phyloP scores from a whole-genome alignment of 2,329 filamentous ascomycete species.

The Aspergillus quadrilineatus region DNA sequence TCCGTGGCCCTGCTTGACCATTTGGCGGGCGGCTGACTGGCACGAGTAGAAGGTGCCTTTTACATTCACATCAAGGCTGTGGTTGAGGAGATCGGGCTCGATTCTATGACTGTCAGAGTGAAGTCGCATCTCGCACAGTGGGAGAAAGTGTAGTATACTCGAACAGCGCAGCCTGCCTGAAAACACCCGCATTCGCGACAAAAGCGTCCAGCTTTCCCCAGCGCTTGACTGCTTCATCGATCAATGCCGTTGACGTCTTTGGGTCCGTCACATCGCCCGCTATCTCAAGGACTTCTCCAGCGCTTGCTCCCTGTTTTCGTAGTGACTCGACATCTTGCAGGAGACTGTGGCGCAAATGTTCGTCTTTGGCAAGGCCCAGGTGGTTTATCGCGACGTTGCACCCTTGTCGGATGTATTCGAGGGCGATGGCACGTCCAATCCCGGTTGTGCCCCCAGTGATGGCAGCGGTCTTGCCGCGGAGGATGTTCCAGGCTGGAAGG shows the following conservation, averaged over 20 bases:
- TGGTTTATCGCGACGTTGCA: slow-evolving; percentile 80
- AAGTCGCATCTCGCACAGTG: not conserved
- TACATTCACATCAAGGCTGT: slow-evolving; percentile 76
- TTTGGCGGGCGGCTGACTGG: slow-evolving; percentile 80
- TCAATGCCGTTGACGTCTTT: slow-evolving; percentile 66
- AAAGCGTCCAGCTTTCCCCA: slow-evolving; percentile 68
- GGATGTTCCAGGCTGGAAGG: slow-evolving; percentile 45
- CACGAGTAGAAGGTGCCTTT: slow-evolving; percentile 85
- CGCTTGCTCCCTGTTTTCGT: slow-evolving; percentile 23
- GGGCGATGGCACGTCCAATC: slow-evolving; percentile 77
- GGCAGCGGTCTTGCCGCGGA: slow-evolving; percentile 73
- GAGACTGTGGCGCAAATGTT: slow-evolving; percentile 22
- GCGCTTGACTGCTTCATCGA: slow-evolving; percentile 61
- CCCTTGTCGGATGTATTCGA: slow-evolving; percentile 75
- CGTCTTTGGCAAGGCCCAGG: slow-evolving; percentile 50
- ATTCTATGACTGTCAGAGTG: slow-evolving; percentile 48
- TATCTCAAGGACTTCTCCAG: slow-evolving; percentile 59
- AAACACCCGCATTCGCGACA: slow-evolving; percentile 85
- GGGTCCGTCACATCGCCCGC: slow-evolving; percentile 75
- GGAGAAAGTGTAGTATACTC: slow-evolving; percentile 48
- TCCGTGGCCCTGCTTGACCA: slow-evolving; percentile 70
- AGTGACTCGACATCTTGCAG: slow-evolving; percentile 13
- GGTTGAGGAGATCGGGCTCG: slow-evolving; percentile 65
- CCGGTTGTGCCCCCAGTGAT: slow-evolving; percentile 85
- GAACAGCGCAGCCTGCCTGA: slow-evolving; percentile 83